Conservation (phyloP, 2,329 filamentous ascomycete genomes). For the Colletotrichum camelliae region DNA sequence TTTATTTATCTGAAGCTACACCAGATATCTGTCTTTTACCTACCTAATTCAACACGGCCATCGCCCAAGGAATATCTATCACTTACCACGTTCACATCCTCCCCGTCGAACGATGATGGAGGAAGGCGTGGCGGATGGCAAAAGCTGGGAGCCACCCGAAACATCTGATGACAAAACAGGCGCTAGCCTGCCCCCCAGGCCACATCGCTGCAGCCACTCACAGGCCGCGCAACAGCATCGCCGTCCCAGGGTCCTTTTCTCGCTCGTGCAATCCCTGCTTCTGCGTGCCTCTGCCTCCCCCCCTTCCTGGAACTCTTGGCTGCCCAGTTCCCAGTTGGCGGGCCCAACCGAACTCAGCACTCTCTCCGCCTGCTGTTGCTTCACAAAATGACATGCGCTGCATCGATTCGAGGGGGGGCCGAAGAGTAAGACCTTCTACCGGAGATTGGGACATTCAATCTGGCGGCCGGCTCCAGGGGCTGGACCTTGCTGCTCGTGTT, state of each 20-base stretch:
- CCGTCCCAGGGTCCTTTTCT: not conserved
- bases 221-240: not conserved
- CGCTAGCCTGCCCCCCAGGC: not conserved
- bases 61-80: not conserved
- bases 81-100: not conserved
- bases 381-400: not conserved
- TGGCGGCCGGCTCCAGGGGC: not conserved
- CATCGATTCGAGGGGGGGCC: not conserved
- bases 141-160: slow-evolving; percentile 3
- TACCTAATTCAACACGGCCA: not conserved
- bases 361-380: not conserved
- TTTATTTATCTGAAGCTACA: not conserved
- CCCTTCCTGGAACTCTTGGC: not conserved
- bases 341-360: slow-evolving; percentile 16
- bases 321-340: slow-evolving; percentile 3
- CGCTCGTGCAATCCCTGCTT: not conserved
- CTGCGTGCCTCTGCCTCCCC: not conserved
- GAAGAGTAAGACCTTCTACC: not conserved
- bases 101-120: not conserved
- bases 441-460: not conserved
- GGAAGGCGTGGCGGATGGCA: not conserved
- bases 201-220: slow-evolving; percentile 4
- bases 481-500: not conserved
- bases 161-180: slow-evolving; percentile 20
- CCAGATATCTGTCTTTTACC: not conserved